Conservation (phyloP, 2,329 filamentous ascomycete genomes). For the Penicillium sp. region DNA sequence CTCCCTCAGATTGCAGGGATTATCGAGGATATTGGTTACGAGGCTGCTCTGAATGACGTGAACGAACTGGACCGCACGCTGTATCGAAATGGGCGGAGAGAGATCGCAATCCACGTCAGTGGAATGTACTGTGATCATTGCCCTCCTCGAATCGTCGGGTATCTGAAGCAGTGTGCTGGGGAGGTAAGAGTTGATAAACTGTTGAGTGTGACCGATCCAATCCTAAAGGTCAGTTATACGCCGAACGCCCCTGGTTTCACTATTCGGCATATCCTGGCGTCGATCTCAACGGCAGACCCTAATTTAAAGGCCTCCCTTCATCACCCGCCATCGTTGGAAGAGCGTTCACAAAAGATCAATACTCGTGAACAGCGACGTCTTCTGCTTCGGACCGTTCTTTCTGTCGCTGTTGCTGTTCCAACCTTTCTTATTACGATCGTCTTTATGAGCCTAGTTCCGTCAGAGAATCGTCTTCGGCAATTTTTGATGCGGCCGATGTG, state of each 20-base stretch:
- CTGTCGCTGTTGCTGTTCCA: slow-evolving; percentile 45
- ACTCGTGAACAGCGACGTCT: slow-evolving; percentile 66
- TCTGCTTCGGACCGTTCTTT: slow-evolving; percentile 66
- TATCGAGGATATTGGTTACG: slow-evolving; percentile 61
- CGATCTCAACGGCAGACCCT: slow-evolving; percentile 30
- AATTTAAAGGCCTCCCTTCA: slow-evolving; percentile 67
- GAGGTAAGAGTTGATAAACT: slow-evolving; percentile 37
- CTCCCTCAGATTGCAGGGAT: slow-evolving; percentile 44
- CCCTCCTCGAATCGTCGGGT: slow-evolving; percentile 47
- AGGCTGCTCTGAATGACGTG: slow-evolving; percentile 26
- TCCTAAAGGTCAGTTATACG: background rate
- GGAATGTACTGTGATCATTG: slow-evolving; percentile 74
- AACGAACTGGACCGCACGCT: background rate
- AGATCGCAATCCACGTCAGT: slow-evolving; percentile 62
- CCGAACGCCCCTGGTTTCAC: background rate
- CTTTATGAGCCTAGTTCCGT: slow-evolving; percentile 76
- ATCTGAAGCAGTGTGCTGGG: slow-evolving; percentile 46
- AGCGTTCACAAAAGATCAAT: slow-evolving; percentile 70
- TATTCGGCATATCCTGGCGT: background rate
- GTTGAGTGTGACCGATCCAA: slow-evolving; percentile 56
- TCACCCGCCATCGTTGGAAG: slow-evolving; percentile 77
- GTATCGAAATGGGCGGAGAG: slow-evolving; percentile 44
- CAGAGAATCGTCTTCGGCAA: slow-evolving; percentile 54
- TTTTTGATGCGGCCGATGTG: slow-evolving; percentile 69
- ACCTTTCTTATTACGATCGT: slow-evolving; percentile 34